Evolutionary conservation across 306 rosid genomes (phyloP), one percentile per base, ranked within the genome.

Genomic region (Inga leiocalycina): DNA sequence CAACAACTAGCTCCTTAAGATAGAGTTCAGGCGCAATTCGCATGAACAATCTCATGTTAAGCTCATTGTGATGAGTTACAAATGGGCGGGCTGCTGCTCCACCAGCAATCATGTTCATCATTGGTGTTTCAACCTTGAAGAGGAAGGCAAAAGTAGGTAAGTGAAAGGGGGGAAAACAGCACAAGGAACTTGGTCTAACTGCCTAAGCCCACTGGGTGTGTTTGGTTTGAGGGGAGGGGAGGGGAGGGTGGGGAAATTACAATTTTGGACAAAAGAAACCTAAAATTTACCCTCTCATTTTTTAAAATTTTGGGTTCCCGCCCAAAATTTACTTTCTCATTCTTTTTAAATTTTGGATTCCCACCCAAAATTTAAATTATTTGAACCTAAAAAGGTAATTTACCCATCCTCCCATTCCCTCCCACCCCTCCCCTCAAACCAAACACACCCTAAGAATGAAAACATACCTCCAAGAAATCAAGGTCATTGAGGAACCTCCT

Each of bases 31-130:
- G 98, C 7, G 99, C 99, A 89, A 96, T 88, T 41, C 98, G 88
- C 99, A 94, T 92, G 84, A 74, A 92, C 48, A 96, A 85, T 66
- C 83, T 90, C 99, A 94, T 91, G 88, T 94, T 91, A 56, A 96
- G 97, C 0, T 96, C 98, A 81, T 96, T 96, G 85, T 96, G 99
- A 84, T 89, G 92, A 32, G 99, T 96, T 27, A 89, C 93, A 87
- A 96, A 92, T 12, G 99, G 99, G 61, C 94, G 93, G 30, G 99
- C 99, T 37, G 98, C 97, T 73, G 98, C 99, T 77, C 98, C 99
- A 81, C 98, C 98, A 66, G 99, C 91, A 87, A 94, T 94, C 97
- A 91, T 93, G 85, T 94, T 96, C 99, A 96, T 91, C 98, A 96
- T 96, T 49, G 99, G 99, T 49, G 99, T 94, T 91, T 96, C 99